A percentile compares a stretch with the other conserved stretches of the same genome.
Conservation (phyloP, 352 stramenopile species). For the Globisporangium cederbergense region DNA sequence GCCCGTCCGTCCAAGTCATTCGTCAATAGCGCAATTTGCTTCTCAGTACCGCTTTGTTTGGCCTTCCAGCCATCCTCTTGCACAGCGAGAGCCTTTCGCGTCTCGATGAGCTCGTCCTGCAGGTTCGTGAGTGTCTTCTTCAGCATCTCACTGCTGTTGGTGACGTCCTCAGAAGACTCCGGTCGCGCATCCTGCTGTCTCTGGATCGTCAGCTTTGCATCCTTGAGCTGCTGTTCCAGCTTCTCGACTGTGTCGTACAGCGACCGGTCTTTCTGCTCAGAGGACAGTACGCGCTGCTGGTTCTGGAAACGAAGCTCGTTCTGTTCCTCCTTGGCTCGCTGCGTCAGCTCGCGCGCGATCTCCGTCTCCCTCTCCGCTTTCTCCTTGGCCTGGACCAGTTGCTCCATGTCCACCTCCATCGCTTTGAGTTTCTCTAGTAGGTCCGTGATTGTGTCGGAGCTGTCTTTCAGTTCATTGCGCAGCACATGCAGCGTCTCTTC, state of each 20-base stretch:
- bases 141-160: conserved; percentile 17
- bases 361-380: conserved; percentile 33
- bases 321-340: conserved; percentile 47
- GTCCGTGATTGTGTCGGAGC: conserved; percentile 32
- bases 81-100: conserved; percentile 23
- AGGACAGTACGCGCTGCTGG: conserved; percentile 47
- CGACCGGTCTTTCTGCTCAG: conserved; percentile 33
- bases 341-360: conserved; percentile 24
- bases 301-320: conserved; percentile 57
- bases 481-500: conserved; percentile 53
- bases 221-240: conserved; percentile 35
- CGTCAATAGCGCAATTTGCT: conserved; percentile 3
- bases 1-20: not conserved
- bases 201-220: conserved; percentile 9
- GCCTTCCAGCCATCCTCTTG: conserved; percentile 27
- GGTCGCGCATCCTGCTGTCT: conserved; percentile 14
- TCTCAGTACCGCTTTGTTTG: not conserved
- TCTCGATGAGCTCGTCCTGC: conserved; percentile 28
- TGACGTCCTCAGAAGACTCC: conserved; percentile 17
- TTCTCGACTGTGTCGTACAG: conserved; percentile 33
- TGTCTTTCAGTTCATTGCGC: conserved; percentile 51
- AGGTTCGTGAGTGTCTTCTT: conserved; percentile 27
- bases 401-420: conserved; percentile 29
- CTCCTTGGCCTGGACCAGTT: conserved; percentile 20
- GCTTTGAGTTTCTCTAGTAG: conserved; percentile 34